These are phyloP conservation scores for Calonectria multiphialidica DNA, from an alignment of 2,329 filamentous ascomycete genomes.

Conservation along the genomic window DNA sequence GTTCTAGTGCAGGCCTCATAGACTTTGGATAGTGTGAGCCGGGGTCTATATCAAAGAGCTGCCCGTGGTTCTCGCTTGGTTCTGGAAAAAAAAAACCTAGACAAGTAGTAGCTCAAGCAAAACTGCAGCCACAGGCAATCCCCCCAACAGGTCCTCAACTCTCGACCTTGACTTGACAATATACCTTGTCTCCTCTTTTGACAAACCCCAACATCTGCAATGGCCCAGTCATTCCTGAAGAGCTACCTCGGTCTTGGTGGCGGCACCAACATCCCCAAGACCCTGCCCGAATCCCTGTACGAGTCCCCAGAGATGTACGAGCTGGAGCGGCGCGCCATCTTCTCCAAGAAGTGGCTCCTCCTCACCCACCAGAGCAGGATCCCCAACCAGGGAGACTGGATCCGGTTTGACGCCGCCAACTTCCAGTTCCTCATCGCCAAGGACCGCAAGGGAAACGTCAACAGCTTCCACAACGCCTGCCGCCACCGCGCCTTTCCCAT, in stretches of 20 bases:
- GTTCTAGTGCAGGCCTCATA: not conserved
- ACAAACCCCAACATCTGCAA: not conserved
- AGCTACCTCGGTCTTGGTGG: slow-evolving; percentile 54
- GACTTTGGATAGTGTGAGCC: not conserved
- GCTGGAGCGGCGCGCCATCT: slow-evolving; percentile 68
- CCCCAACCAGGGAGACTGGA: slow-evolving; percentile 66
- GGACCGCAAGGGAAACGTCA: slow-evolving; percentile 64
- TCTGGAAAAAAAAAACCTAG: not conserved
- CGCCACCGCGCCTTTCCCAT: slow-evolving; percentile 72
- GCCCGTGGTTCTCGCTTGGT: not conserved
- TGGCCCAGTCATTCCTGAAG: slow-evolving; percentile 36
- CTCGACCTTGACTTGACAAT: not conserved
- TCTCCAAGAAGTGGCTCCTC: slow-evolving; percentile 68
- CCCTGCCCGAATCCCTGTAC: slow-evolving; percentile 66
- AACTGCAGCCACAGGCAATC: not conserved
- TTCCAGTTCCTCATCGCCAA: slow-evolving; percentile 66
- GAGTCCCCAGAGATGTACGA: slow-evolving; percentile 66
- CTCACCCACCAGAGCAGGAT: slow-evolving; percentile 65
- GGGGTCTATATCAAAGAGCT: slow-evolving; percentile 7
- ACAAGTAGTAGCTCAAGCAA: not conserved
- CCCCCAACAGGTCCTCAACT: not conserved
- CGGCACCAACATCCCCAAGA: slow-evolving; percentile 40
- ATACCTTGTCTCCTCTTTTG: not conserved
- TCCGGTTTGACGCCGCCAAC: slow-evolving; percentile 66
- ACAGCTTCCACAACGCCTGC: slow-evolving; percentile 74